Percentiles rank a stretch among this genome's conserved stretches.
Evolutionary conservation across 768 basidiomycete species (phyloP).

Genomic region (Suillus fuscotomentosus): DNA sequence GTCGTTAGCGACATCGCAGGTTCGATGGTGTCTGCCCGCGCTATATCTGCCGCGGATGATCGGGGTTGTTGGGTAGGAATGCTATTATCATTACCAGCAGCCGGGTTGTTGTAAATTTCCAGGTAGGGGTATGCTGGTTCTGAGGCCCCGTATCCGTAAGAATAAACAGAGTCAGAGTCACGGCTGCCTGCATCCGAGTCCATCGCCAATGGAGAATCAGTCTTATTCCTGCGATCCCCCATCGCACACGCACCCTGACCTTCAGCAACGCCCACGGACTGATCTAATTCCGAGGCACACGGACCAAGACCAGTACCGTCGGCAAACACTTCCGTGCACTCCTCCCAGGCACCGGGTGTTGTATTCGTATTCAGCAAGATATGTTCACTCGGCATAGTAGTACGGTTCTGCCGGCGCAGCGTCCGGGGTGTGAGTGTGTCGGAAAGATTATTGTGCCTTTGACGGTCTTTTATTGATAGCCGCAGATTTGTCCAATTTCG

Average conservation of each 20-base stretch:
- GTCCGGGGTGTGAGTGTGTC: conserved; percentile 10
- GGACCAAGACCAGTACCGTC: background rate
- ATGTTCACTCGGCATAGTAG: conserved; percentile 7
- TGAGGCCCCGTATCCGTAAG: conserved; percentile 28
- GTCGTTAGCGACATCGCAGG: background rate
- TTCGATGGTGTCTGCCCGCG: conserved; percentile 4
- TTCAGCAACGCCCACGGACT: background rate
- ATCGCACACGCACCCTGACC: background rate
- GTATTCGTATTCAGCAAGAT: conserved; percentile 7
- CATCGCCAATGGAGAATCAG: background rate
- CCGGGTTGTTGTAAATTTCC: conserved; percentile 28
- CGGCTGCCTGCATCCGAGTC: background rate
- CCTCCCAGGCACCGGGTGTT: conserved; percentile 4
- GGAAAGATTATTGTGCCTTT: conserved; percentile 16
- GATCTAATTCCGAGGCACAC: background rate
- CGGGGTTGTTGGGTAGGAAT: conserved; percentile 12
- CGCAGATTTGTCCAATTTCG: conserved; percentile 8
- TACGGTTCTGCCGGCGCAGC: conserved; percentile 24
- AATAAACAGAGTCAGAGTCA: conserved; percentile 9
- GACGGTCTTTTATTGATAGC: conserved; percentile 5
- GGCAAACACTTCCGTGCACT: background rate
- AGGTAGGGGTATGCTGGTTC: conserved; percentile 29
- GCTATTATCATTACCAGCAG: background rate
- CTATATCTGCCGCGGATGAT: conserved; percentile 7
- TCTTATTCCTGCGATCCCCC: background rate